A percentile compares a stretch with the other conserved stretches of the same genome.
Evolutionary conservation across 306 rosid genomes (phyloP).

Genomic region (Fragaria ananassa): DNA sequence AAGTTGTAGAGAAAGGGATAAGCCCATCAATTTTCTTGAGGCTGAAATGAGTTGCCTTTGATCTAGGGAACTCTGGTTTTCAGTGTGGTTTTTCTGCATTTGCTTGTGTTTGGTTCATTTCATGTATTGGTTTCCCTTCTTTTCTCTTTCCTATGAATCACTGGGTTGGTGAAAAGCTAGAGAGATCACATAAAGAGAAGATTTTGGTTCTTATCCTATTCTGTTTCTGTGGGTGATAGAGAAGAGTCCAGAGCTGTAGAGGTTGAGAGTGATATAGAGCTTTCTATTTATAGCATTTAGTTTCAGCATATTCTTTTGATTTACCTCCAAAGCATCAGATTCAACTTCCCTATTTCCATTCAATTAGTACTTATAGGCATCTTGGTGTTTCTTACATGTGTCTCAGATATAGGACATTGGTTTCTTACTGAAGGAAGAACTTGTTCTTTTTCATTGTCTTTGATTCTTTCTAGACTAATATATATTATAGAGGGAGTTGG

Average conservation of each 20-base stretch:
- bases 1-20: slow-evolving; percentile 28
- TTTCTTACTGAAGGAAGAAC: neutral
- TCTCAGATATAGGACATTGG: slow-evolving; percentile 17
- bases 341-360: slow-evolving; percentile 19
- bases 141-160: slow-evolving; percentile 32
- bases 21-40: slow-evolving; percentile 26
- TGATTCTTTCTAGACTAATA: neutral
- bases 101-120: slow-evolving; percentile 26
- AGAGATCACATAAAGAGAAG: slow-evolving; percentile 20
- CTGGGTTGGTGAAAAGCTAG: slow-evolving; percentile 33
- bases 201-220: slow-evolving; percentile 28
- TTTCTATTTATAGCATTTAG: slow-evolving; percentile 26
- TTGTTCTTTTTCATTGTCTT: neutral
- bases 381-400: slow-evolving; percentile 23
- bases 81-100: slow-evolving; percentile 20
- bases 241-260: slow-evolving; percentile 28
- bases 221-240: slow-evolving; percentile 17
- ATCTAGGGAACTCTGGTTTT: slow-evolving; percentile 43
- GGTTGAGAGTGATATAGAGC: slow-evolving; percentile 20
- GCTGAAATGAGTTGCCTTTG: slow-evolving; percentile 44
- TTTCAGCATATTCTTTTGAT: slow-evolving; percentile 22
- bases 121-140: slow-evolving; percentile 7
- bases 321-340: slow-evolving; percentile 10
- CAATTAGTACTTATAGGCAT: slow-evolving; percentile 26
- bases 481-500: slow-evolving; percentile 26